These are phyloP conservation scores for Myochromella boudieri DNA, from an alignment of 768 basidiomycete genomes.

Conservation along the genomic window DNA sequence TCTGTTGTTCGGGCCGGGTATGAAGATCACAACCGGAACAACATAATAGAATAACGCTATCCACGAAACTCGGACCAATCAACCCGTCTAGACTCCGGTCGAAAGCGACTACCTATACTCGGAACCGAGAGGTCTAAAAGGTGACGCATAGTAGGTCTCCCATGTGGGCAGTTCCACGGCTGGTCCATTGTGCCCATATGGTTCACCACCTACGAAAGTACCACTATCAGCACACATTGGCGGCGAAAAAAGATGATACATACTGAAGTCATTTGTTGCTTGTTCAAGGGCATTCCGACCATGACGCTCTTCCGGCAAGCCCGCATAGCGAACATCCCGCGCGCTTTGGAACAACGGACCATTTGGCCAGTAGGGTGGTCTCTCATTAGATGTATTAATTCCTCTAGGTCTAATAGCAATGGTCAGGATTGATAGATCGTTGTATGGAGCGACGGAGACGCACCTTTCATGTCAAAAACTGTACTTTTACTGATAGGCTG, in stretches of 20 bases:
- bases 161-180: conserved; percentile 90
- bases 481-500: conserved; percentile 93
- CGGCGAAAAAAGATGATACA: conserved; percentile 20
- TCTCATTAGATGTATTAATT: conserved; percentile 82
- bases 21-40: not conserved
- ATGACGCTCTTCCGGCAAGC: conserved; percentile 97
- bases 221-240: conserved; percentile 1
- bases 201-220: conserved; percentile 59
- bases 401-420: conserved; percentile 76
- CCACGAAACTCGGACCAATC: conserved; percentile 32
- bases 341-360: conserved; percentile 90
- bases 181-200: conserved; percentile 87
- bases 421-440: conserved; percentile 1
- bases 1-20: too few relatives aligned
- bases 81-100: conserved; percentile 16
- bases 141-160: conserved; percentile 82
- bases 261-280: conserved; percentile 75
- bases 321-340: conserved; percentile 94
- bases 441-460: not conserved
- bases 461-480: conserved; percentile 86
- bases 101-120: conserved; percentile 12
- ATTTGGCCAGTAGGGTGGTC: conserved; percentile 77
- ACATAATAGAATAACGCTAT: not conserved
- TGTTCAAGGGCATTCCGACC: conserved; percentile 85
- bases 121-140: conserved; percentile 47